These are phyloP conservation scores for Jamesozyma gamospora DNA, from an alignment of 805 yeast species.

Conservation along the genomic window DNA sequence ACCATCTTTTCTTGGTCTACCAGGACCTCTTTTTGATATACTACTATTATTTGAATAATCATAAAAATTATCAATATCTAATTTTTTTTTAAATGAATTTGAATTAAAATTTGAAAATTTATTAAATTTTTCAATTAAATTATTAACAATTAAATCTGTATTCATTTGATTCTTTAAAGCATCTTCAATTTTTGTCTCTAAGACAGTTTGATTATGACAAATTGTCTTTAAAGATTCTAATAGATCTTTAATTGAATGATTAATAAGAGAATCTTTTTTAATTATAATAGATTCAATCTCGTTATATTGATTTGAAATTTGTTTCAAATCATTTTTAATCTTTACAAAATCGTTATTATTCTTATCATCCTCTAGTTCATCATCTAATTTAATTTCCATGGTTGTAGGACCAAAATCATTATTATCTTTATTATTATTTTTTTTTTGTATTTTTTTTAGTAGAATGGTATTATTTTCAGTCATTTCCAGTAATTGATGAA, in stretches of 20 bases:
- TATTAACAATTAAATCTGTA: slow-evolving; percentile 28
- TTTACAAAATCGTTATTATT: background rate
- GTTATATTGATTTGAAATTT: slow-evolving; percentile 8
- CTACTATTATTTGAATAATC: background rate
- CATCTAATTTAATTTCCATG: no score
- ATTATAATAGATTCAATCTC: slow-evolving; percentile 13
- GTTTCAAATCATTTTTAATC: slow-evolving; percentile 7
- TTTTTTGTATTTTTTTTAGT: no score
- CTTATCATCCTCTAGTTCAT: background rate
- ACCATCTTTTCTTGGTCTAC: slow-evolving; percentile 26
- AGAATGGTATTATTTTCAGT: no score
- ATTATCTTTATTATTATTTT: no score
- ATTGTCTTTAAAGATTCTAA: slow-evolving; percentile 22
- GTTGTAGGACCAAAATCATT: no score
- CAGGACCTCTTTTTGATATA: slow-evolving; percentile 24
- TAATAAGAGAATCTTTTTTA: slow-evolving; percentile 12
- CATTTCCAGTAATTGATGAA: no score
- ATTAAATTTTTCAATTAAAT: slow-evolving; percentile 16
- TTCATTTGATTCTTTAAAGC: slow-evolving; percentile 28
- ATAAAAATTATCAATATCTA: background rate
- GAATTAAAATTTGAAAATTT: slow-evolving; percentile 1
- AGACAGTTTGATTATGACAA: slow-evolving; percentile 27
- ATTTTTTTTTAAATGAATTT: background rate
- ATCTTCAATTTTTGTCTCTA: slow-evolving; percentile 30
- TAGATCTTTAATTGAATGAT: slow-evolving; percentile 16